Conservation (phyloP, 805 yeast genomes). For the Kregervanrija pseudodelftensis region DNA sequence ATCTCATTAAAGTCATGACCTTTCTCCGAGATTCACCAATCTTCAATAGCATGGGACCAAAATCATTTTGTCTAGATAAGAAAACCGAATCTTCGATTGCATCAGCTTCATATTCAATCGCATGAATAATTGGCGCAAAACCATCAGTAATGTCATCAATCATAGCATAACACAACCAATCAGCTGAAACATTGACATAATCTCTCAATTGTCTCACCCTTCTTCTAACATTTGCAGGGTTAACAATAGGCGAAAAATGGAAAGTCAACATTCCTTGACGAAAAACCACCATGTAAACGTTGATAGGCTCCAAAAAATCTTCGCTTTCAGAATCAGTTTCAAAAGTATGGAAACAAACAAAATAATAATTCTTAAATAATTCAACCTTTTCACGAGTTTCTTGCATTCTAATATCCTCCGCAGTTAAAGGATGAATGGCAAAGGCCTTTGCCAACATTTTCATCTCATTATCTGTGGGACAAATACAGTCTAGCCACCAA, state of each 20-base stretch:
- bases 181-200: constrained; percentile 70
- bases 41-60: constrained; percentile 65
- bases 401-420: constrained; percentile 94
- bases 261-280: constrained; percentile 61
- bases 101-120: constrained; percentile 74
- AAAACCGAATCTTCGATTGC: constrained; percentile 83
- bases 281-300: constrained; percentile 67
- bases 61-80: constrained; percentile 66
- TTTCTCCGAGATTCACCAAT: constrained; percentile 87
- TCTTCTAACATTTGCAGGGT: constrained; percentile 72
- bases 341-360: constrained; percentile 95
- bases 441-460: constrained; percentile 85
- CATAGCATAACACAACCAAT: constrained; percentile 77
- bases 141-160: constrained; percentile 84
- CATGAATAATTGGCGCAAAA: constrained; percentile 73
- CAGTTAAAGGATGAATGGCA: constrained; percentile 95
- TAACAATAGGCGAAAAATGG: constrained; percentile 62
- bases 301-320: constrained; percentile 76
- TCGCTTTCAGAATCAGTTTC: constrained; percentile 78
- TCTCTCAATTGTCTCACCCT: constrained; percentile 75
- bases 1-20: constrained; percentile 87
- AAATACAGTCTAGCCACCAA: constrained; percentile 94
- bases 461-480: constrained; percentile 96
- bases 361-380: constrained; percentile 80
- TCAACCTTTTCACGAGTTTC: constrained; percentile 98